phyloP scores from a whole-genome alignment of 176 grass and related monocot species.

The Paspalum vaginatum region DNA sequence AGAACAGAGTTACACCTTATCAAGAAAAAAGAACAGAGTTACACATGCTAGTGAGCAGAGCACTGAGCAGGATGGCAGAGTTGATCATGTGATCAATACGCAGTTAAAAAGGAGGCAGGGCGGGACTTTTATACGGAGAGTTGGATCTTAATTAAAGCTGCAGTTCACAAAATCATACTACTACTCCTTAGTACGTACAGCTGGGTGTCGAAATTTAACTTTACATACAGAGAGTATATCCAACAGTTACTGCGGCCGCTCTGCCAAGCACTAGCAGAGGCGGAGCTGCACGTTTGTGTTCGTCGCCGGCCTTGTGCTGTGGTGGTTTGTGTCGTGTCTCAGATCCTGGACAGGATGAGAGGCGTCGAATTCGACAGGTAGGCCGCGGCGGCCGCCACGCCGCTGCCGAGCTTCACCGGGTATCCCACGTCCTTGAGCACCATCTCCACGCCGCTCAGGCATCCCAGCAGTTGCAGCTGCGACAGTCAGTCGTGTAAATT shows the following conservation, averaged over 20 bases:
- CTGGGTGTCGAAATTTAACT: constrained; percentile 42
- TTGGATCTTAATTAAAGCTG: constrained; percentile 9
- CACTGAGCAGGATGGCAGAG: too few relatives aligned
- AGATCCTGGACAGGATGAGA: constrained; percentile 87
- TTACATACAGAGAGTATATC: constrained; percentile 54
- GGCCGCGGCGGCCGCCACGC: constrained; percentile 77
- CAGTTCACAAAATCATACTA: constrained; percentile 29
- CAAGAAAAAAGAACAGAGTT: background rate
- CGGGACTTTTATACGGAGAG: background rate
- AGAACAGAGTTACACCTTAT: background rate
- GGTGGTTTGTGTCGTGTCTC: background rate
- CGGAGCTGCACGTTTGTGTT: background rate
- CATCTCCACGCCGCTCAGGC: constrained; percentile 92
- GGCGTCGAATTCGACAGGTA: constrained; percentile 83
- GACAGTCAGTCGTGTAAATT: background rate
- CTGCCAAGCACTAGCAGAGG: constrained; percentile 31
- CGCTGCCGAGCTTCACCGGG: constrained; percentile 93
- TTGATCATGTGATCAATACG: background rate
- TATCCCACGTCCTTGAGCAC: constrained; percentile 90
- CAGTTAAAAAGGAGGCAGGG: background rate
- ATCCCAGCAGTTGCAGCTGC: constrained; percentile 90
- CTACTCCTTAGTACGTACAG: background rate
- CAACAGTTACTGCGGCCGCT: constrained; percentile 16
- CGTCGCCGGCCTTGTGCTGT: background rate
- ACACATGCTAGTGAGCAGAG: too few relatives aligned